phyloP scores from a whole-genome alignment of 1,139 yeast genomes.

The Saccharomyces hybrid region DNA sequence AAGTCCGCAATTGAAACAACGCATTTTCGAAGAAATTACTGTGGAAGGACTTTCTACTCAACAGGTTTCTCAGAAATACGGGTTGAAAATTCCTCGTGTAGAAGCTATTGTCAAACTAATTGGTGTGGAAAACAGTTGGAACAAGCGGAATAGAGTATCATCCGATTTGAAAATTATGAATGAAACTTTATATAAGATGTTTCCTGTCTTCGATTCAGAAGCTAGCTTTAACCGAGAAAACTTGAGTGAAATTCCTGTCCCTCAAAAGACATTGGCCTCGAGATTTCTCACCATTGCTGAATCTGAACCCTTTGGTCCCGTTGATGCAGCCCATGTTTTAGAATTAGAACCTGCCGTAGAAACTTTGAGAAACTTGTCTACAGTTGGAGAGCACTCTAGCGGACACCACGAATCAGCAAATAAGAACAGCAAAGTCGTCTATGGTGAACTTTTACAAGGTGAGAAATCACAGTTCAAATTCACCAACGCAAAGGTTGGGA shows the following conservation, averaged over 20 bases:
- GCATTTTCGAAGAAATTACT: slow-evolving; percentile 52
- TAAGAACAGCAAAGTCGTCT: slow-evolving; percentile 19
- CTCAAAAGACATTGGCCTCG: slow-evolving; percentile 73
- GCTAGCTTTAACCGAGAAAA: slow-evolving; percentile 46
- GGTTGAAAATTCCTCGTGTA: slow-evolving; percentile 74
- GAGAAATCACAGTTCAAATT: slow-evolving; percentile 66
- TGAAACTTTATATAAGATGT: slow-evolving; percentile 62
- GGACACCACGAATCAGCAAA: slow-evolving; percentile 21
- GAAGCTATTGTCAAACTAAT: slow-evolving; percentile 74
- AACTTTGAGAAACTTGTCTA: slow-evolving; percentile 60
- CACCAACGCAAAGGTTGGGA: slow-evolving; percentile 68
- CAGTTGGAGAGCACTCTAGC: slow-evolving; percentile 43
- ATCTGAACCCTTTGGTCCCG: slow-evolving; percentile 93
- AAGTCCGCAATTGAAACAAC: slow-evolving; percentile 48
- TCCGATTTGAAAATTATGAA: slow-evolving; percentile 52
- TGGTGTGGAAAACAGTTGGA: slow-evolving; percentile 56
- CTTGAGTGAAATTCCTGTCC: slow-evolving; percentile 89
- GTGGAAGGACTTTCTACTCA: slow-evolving; percentile 52
- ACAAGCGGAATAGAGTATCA: slow-evolving; percentile 39
- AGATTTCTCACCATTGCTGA: slow-evolving; percentile 86
- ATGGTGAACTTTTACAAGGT: slow-evolving; percentile 36
- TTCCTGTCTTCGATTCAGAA: slow-evolving; percentile 56
- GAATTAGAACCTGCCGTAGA: slow-evolving; percentile 79
- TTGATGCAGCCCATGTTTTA: slow-evolving; percentile 85
- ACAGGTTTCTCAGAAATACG: slow-evolving; percentile 71